These are phyloP conservation scores for Pleurotus citrinopileatus DNA, from an alignment of 768 basidiomycete genomes.

Conservation along the genomic window DNA sequence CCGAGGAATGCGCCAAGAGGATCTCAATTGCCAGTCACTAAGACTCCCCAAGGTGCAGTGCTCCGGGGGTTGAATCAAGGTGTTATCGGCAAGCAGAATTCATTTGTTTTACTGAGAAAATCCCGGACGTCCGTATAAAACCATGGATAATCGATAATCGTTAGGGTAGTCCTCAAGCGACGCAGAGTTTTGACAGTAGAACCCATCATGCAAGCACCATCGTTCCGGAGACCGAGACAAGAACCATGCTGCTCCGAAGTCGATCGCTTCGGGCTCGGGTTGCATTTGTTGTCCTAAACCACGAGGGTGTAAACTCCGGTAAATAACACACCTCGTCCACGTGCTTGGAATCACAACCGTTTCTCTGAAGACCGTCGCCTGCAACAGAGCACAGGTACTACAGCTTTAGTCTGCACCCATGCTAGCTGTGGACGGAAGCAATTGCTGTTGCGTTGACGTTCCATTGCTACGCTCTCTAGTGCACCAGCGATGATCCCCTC, in stretches of 20 bases:
- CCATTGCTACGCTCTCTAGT: too few relatives aligned
- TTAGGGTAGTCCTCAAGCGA: background rate
- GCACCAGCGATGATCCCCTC: too few relatives aligned
- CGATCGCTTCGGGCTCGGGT: too few relatives aligned
- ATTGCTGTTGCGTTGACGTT: too few relatives aligned
- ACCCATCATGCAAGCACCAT: too few relatives aligned
- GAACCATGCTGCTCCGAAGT: too few relatives aligned
- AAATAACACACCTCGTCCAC: background rate
- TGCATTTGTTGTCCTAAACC: background rate
- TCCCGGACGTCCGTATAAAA: too few relatives aligned
- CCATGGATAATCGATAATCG: too few relatives aligned
- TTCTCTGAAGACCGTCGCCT: conserved; percentile 1
- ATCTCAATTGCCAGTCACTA: background rate
- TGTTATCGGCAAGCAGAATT: background rate
- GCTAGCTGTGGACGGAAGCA: background rate
- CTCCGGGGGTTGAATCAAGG: background rate
- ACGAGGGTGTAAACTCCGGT: background rate
- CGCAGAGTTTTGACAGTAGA: background rate
- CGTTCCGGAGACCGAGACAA: background rate
- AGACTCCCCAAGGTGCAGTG: background rate
- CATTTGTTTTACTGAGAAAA: conserved; percentile 6
- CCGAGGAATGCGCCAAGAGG: background rate
- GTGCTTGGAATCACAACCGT: background rate
- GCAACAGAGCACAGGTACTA: background rate
- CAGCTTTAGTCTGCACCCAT: background rate